A percentile compares a stretch with the other conserved stretches of the same genome.
Evolutionary conservation across 2,329 filamentous ascomycete species (phyloP).

Genomic region (Neurospora crassa): DNA sequence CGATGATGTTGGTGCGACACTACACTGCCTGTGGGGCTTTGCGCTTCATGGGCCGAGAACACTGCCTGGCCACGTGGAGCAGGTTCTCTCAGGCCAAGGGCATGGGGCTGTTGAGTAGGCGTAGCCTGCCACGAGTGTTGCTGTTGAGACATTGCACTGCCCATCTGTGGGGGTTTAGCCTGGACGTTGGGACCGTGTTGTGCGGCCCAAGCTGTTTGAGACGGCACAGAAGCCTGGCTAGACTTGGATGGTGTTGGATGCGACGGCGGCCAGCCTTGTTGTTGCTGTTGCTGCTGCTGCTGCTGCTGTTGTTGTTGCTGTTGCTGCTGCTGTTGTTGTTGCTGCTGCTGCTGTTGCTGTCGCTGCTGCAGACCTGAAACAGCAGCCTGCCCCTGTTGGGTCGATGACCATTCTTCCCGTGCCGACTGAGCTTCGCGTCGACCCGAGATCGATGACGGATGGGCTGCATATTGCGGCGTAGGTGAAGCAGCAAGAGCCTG

Average conservation of each 20-base stretch:
- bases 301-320: slow-evolving; percentile 7
- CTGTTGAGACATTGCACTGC: slow-evolving; percentile 12
- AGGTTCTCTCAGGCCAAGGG: slow-evolving; percentile 16
- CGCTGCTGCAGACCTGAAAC: slow-evolving; percentile 10
- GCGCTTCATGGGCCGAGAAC: slow-evolving; percentile 15
- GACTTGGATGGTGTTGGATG: slow-evolving; percentile 15
- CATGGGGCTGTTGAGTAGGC: slow-evolving; percentile 17
- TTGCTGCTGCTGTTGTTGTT: slow-evolving; percentile 1
- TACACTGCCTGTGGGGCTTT: slow-evolving; percentile 15
- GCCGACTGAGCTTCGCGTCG: slow-evolving; percentile 31
- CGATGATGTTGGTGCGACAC: slow-evolving; percentile 20
- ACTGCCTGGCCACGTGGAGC: slow-evolving; percentile 10
- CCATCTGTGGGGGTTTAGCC: slow-evolving; percentile 13
- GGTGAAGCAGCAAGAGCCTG: slow-evolving; percentile 38
- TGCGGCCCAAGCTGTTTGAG: slow-evolving; percentile 18
- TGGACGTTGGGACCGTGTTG: slow-evolving; percentile 15
- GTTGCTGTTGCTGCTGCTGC: slow-evolving; percentile 10
- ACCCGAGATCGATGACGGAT: slow-evolving; percentile 31
- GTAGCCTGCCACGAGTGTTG: slow-evolving; percentile 18
- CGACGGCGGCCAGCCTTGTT: slow-evolving; percentile 11
- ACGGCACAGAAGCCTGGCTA: slow-evolving; percentile 10
- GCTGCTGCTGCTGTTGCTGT: slow-evolving; percentile 7
- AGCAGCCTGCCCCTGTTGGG: slow-evolving; percentile 18
- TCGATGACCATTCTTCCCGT: slow-evolving; percentile 28
- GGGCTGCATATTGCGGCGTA: slow-evolving; percentile 44